Evolutionary conservation across 1,284 basidiomycete genomes (phyloP), one percentile per base, ranked within the genome.

Genomic region (Microbotryum violaceum): DNA sequence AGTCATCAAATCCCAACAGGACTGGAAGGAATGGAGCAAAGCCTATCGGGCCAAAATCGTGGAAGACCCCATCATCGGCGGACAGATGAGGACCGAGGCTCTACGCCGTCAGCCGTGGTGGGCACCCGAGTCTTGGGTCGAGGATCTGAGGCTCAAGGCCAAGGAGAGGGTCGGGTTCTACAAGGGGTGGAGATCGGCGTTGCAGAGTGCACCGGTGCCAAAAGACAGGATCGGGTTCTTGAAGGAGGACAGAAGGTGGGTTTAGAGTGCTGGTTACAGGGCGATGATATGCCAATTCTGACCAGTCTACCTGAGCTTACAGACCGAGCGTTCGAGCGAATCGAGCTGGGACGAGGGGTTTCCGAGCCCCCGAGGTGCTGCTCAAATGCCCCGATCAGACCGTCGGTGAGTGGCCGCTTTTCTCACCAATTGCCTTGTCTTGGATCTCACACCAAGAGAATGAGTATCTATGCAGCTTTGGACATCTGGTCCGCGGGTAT

Each of bases 401-500:
- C 6, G 89, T 90, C 63, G 88, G 92, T 91, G 71, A 67, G 83
- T 78, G 25, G 51, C 16, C 44, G 44, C 45, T 31, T 23, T 14
- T 18, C 44, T 52, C 5, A 50, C 55, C 27, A 23, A 12, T 23
- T 37, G 21, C 9, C 29, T 18, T 42, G 37, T 18, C 37, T 42
- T 42, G 37, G 4, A 16, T 42, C 37, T 42, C 37, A 31, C 21
- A n/a, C 16, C n/a, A 20, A 20, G 49, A 37, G 47, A 58, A 56
- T 37, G 37, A 48, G 12, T 1, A 42, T 37, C 29, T 27, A 2
- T 60, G 57, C 73, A 91, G 94, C 94, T 12, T 86, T 98, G 71
- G 94, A 99, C 73, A 84, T 97, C 48, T 99, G 94, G 94, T 88
- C 93, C 2, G 90, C 85, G 1, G 94, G 94, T 1, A 86, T 88